phyloP scores from a whole-genome alignment of 805 yeast genomes.

The Nakazawaea molendinolei region DNA sequence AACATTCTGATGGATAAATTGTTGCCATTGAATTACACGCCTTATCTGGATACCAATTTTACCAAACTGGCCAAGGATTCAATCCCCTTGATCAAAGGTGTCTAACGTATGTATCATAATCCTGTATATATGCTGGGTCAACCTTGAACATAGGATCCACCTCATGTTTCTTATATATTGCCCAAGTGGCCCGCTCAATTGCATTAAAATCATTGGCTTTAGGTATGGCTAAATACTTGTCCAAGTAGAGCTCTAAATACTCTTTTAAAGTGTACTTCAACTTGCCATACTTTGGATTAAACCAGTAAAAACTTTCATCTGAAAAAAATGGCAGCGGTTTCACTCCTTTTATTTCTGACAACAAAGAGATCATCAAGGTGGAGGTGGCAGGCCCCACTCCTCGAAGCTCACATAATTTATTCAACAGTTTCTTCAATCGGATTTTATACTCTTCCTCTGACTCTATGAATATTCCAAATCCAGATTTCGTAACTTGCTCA shows the following conservation, averaged over 20 bases:
- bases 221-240: conserved; percentile 8
- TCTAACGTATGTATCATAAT: conserved; percentile 6
- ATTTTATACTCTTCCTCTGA: conserved; percentile 15
- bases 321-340: conserved; percentile 37
- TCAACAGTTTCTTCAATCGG: conserved; percentile 22
- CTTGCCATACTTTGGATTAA: conserved; percentile 23
- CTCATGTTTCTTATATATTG: conserved; percentile 3
- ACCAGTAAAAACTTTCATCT: conserved; percentile 38
- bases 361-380: conserved; percentile 33
- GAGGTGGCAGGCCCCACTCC: conserved; percentile 51
- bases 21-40: conserved; percentile 52
- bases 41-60: conserved; percentile 23
- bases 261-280: conserved; percentile 37
- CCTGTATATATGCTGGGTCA: conserved; percentile 2
- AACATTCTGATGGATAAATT: conserved; percentile 62
- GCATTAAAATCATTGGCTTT: conserved; percentile 7
- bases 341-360: neutral
- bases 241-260: conserved; percentile 30
- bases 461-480: conserved; percentile 15
- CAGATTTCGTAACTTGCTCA: conserved; percentile 24
- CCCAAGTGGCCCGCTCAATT: conserved; percentile 13
- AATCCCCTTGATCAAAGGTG: conserved; percentile 8
- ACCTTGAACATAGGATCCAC: conserved; percentile 3
- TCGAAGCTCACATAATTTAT: conserved; percentile 27
- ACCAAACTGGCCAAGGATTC: conserved; percentile 4